Evolutionary conservation across 2,329 filamentous ascomycete species (phyloP), one percentile per base, ranked within the genome.

Genomic region (Emericellopsis cladophorae): DNA sequence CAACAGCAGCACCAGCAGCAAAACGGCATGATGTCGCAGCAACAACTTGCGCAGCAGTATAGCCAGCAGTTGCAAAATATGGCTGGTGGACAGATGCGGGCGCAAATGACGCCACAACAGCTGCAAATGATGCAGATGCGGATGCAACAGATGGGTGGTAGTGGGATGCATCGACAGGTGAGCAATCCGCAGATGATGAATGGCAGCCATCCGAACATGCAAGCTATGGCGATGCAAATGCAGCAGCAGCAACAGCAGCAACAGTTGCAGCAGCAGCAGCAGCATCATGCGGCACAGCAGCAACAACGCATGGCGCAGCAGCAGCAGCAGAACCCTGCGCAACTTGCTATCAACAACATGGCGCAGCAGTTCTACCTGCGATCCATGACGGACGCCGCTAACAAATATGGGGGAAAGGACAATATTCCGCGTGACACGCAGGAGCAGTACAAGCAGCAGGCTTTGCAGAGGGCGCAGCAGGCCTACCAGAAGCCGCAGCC

Each of bases 371-470:
- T 73, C 0, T 74, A 65, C 37, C 44, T 54, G 10, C 59, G 58
- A 39, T 54, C 66, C 40, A 46, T 75, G 8, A 48, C 45, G 10
- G 41, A 42, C 5, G 49, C 54, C 5, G 53, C 55, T 0, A 48
- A 49, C 2, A 63, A 62, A 15, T 68, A 57, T 41, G 67, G 67
- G 10, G 61, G 63, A 1, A 42, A 49, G 2, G 62, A 66, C 18
- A 62, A 64, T 24, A 65, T 76, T 4, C 72, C 73, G 0, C 56
- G 49, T 0, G 70, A 75, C 0, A 40, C 60, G 2, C 42, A 67
- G 23, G 62, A 68, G 0, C 61, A 59, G 26, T 64, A 74, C 23
- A 72, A 68, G 51, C 51, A 56, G 15, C 47, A 49, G 2, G 73
- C 70, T 23, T 35, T 58, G 4, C 31, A 44, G 0, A 62, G 60